Evolutionary conservation across 345 rosid genomes (phyloP), one percentile per base, ranked within the genome.

Genomic region (Salix brachista): DNA sequence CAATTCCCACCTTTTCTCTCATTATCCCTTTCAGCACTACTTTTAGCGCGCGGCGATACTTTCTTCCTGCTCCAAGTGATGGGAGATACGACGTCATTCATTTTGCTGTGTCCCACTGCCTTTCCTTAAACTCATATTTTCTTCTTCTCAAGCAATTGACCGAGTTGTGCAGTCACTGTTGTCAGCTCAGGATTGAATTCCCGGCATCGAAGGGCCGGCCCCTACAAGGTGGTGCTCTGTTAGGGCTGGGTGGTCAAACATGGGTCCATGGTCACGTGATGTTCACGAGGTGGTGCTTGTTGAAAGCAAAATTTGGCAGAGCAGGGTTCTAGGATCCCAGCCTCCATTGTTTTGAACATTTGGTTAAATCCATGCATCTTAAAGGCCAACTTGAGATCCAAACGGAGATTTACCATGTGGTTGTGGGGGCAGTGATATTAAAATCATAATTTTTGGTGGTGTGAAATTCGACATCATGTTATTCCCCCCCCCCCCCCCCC

Each of bases 211-310:
- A 74, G 67, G 87, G 82, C 76, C 80, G 88, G 87, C 89, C 94
- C 97, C 90, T 89, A 87, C 92, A 69, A 74, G 70, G 69, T 84
- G 80, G 71, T 58, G 52, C 69, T 58, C 80, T 79, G 73, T 72
- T 69, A 71, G 77, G 77, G 76, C 73, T 73, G 75, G 70, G 84
- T 76, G 79, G 81, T 81, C 79, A 77, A 56, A 65, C 6, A 77
- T 86, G 87, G 91, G 93, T 81, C 90, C 88, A 69, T 72, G 32
- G 52, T 81, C 88, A 86, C 85, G 74, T 83, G 88, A 79, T 75
- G 52, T 75, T 86, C 90, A 85, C 79, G 77, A 83, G 78, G 70
- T 41, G 69, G 4, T 81, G 82, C 79, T 76, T 80, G 75, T 66
- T 13, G 34, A 41, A 19, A 75, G 11, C 39, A 10, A 5, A 18